Evolutionary conservation across 2,329 filamentous ascomycete species (phyloP).

Genomic region (Aspergillus pseudoviridinutans): DNA sequence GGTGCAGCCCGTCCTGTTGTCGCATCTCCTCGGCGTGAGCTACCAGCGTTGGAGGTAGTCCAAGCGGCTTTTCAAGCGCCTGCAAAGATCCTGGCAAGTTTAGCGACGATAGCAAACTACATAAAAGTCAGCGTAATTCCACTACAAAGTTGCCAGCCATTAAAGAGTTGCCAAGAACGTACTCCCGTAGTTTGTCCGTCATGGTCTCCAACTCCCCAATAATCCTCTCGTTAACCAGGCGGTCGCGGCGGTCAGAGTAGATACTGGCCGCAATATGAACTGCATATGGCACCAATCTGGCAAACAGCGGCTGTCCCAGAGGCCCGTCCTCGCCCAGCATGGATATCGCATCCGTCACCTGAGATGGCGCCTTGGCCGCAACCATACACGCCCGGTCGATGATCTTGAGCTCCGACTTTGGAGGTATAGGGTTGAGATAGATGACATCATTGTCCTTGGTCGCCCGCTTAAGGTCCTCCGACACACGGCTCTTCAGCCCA

Average conservation of each 20-base stretch:
- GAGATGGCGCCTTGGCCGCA: constrained; percentile 68
- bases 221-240: constrained; percentile 83
- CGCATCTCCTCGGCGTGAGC: constrained; percentile 92
- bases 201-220: constrained; percentile 79
- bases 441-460: constrained; percentile 97
- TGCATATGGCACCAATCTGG: constrained; percentile 88
- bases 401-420: constrained; percentile 80
- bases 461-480: constrained; percentile 83
- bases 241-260: constrained; percentile 85
- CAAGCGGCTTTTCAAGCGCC: constrained; percentile 89
- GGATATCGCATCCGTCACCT: constrained; percentile 75
- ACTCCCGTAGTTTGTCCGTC: constrained; percentile 73
- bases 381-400: constrained; percentile 91
- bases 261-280: constrained; percentile 94
- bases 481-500: constrained; percentile 73
- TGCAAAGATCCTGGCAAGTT: constrained; percentile 91
- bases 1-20: constrained; percentile 79
- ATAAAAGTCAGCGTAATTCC: constrained; percentile 9
- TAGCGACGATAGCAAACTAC: constrained; percentile 65
- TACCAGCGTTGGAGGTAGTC: constrained; percentile 76
- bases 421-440: constrained; percentile 78
- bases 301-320: constrained; percentile 80
- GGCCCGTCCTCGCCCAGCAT: constrained; percentile 75
- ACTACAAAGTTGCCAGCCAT: neutral
- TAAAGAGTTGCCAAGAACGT: constrained; percentile 22